Base-by-base conservation (phyloP, 2,329 filamentous ascomycete species). In the Fusarium aywerte region DNA sequence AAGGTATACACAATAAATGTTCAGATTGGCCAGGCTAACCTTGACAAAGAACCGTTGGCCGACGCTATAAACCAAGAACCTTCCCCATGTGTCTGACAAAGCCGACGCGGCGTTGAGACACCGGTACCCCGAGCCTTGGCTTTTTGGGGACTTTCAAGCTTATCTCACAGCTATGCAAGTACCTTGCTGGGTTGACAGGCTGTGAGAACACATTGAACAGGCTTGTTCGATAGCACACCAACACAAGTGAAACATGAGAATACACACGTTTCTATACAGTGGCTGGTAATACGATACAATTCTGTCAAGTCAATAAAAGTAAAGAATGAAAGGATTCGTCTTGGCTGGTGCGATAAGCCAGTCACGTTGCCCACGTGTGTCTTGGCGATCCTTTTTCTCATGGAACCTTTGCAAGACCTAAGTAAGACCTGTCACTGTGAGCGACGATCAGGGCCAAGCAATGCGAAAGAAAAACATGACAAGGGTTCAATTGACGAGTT, bases 281-380 rank as follows among this genome's bases (percentile, higher is more conserved):
- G 21, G 18, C 45, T 36, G 43, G 36, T 63, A 45, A 45, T 18
- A 39, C 23, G 43, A 50, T 50, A 35, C 21, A 13, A 2, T 15
- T 36, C 18, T 23, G 15, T 23, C 21, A 20, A 48, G 21, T 45
- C 58, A 33, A 47, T 32, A 45, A 45, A 20, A 32, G 6, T 9
- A 55, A 16, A 10, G 36, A 13, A 38, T n/a, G 16, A 20, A 49
- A 21, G 33, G 18, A 64, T 59, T 54, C 58, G 33, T 32, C 51
- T 36, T 29, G 49, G 31, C 40, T 50, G 25, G 56, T 48, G 59
- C 51, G 62, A 68, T 68, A 64, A 70, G 54, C 71, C 71, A 73
- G 53, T 73, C 62, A 61, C 48, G 36, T 43, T 62, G 65, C 71
- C 69, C 71, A 73, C 71, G 71, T 73, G 71, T 53, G 65, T 69